These are phyloP conservation scores for Proteromonas lacertae DNA, from an alignment of 352 stramenopile genomes.

Conservation along the genomic window DNA sequence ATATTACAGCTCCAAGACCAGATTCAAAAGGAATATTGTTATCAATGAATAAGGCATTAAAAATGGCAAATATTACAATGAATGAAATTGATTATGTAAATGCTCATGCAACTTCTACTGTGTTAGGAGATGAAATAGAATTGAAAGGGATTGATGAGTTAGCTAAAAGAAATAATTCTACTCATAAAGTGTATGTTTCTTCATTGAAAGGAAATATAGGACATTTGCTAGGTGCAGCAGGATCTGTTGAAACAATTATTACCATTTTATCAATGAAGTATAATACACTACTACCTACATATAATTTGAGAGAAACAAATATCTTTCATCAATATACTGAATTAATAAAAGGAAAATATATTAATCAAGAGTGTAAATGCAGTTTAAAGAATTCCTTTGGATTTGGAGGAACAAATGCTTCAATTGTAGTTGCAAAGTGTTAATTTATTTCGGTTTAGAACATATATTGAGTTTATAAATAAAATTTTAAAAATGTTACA, in stretches of 20 bases:
- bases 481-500: conserved; percentile 3
- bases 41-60: conserved; percentile 57
- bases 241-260: conserved; percentile 73
- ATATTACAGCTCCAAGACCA: conserved; percentile 30
- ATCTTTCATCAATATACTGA: too few species aligned
- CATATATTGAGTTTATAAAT: background rate
- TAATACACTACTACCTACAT: conserved; percentile 52
- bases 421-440: conserved; percentile 16
- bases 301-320: conserved; percentile 46
- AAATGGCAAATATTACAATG: conserved; percentile 22
- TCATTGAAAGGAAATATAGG: conserved; percentile 54
- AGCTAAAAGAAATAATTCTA: background rate
- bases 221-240: conserved; percentile 70
- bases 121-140: conserved; percentile 70
- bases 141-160: conserved; percentile 42
- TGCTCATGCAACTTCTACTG: conserved; percentile 85
- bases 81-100: conserved; percentile 74
- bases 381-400: conserved; percentile 80
- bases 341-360: conserved; percentile 20
- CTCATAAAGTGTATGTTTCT: conserved; percentile 12
- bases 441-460: too few species aligned
- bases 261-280: conserved; percentile 54
- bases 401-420: conserved; percentile 77
- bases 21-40: conserved; percentile 21
- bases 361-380: conserved; percentile 15